Percentiles rank a stretch among this genome's conserved stretches.
Evolutionary conservation across 176 grass and related monocot species (phyloP).

Genomic region (Carex myosuroides): DNA sequence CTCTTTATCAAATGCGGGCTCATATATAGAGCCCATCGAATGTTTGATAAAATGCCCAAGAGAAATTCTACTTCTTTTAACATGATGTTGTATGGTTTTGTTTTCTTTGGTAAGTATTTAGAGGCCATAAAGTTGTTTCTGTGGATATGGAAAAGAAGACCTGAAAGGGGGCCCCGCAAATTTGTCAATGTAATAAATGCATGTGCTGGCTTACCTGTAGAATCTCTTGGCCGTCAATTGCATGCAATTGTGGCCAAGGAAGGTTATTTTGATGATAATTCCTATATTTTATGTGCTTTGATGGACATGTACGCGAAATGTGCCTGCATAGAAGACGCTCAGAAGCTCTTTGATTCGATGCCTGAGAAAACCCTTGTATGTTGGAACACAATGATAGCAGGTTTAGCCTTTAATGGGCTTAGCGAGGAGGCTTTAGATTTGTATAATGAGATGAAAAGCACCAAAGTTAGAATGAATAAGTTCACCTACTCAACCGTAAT

Average conservation of each 20-base stretch:
- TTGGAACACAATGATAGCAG: constrained; percentile 69
- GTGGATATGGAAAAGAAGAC: constrained; percentile 28
- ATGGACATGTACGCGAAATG: constrained; percentile 89
- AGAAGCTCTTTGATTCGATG: constrained; percentile 49
- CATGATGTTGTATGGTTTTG: constrained; percentile 53
- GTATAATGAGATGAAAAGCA: constrained; percentile 50
- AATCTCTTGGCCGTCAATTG: constrained; percentile 40
- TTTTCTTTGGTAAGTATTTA: constrained; percentile 29
- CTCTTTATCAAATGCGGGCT: constrained; percentile 52
- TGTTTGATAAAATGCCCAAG: constrained; percentile 62
- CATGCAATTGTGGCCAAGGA: constrained; percentile 58
- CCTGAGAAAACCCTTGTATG: constrained; percentile 32
- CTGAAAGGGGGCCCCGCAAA: constrained; percentile 15
- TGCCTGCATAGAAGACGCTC: constrained; percentile 37
- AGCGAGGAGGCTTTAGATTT: constrained; percentile 52
- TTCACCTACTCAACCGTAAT: constrained; percentile 69
- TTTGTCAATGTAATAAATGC: constrained; percentile 47
- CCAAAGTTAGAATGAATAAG: constrained; percentile 41
- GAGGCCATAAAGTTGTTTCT: constrained; percentile 45
- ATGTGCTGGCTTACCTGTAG: constrained; percentile 18
- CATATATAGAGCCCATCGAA: constrained; percentile 33
- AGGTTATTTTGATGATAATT: constrained; percentile 22
- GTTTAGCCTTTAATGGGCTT: constrained; percentile 45
- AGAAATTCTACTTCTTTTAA: constrained; percentile 44
- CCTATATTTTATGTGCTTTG: constrained; percentile 43